Percentiles rank a stretch among this genome's conserved stretches.
Conservation (phyloP, 805 yeast species). For the Candida quercuum region DNA sequence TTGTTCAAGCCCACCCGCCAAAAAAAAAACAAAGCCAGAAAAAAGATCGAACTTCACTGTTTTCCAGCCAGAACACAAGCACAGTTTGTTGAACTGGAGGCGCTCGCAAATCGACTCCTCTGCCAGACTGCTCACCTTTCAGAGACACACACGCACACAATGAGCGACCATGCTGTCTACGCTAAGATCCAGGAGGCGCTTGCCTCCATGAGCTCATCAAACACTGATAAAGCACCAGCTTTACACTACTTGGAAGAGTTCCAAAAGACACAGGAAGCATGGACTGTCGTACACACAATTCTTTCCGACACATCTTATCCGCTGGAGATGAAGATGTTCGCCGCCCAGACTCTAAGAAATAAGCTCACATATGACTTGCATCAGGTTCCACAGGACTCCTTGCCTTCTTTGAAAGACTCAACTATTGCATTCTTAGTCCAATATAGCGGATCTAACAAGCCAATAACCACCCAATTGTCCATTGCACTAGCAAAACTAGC, state of each 20-base stretch:
- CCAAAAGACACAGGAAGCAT: conserved; percentile 78
- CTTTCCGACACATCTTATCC: conserved; percentile 33
- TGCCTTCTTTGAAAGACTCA: conserved; percentile 60
- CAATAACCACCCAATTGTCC: conserved; percentile 78
- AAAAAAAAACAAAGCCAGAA: too few species aligned
- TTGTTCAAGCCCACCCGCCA: too few species aligned
- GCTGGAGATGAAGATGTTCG: conserved; percentile 67
- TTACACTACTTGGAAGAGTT: conserved; percentile 64
- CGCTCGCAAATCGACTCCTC: too few species aligned
- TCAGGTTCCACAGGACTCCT: conserved; percentile 63
- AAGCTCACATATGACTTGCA: conserved; percentile 77
- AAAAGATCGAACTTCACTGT: too few species aligned
- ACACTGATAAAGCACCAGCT: conserved; percentile 36
- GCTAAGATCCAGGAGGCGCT: conserved; percentile 21
- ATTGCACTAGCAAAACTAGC: conserved; percentile 79
- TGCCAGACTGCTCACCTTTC: not conserved
- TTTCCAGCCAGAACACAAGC: too few species aligned
- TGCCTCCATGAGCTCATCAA: conserved; percentile 20
- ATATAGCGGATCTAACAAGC: conserved; percentile 34
- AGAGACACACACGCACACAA: not conserved
- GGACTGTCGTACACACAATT: conserved; percentile 63
- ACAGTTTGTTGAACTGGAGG: too few species aligned
- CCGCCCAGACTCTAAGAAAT: conserved; percentile 86
- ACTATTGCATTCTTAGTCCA: conserved; percentile 55
- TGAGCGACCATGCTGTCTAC: conserved; percentile 2